Evolutionary conservation across 1,139 yeast species (phyloP).

Genomic region (Debaryomyces sp.): DNA sequence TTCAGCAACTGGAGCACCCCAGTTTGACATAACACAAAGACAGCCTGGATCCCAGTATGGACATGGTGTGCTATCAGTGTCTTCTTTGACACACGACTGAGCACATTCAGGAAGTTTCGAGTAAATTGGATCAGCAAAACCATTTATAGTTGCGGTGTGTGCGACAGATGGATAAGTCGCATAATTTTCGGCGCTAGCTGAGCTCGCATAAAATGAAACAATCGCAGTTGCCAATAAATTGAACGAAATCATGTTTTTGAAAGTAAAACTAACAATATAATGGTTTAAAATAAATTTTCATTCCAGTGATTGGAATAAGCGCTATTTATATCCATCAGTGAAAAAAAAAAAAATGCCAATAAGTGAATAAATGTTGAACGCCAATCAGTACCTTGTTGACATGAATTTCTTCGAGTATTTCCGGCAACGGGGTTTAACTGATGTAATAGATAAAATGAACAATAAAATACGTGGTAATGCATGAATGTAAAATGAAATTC

Average conservation of each 20-base stretch:
- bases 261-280: background rate
- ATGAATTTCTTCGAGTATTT: background rate
- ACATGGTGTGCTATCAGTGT: slow-evolving; percentile 43
- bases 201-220: background rate
- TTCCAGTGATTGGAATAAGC: background rate
- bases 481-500: no score
- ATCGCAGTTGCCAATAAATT: slow-evolving; percentile 3
- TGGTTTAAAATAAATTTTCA: background rate
- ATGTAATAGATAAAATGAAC: no score
- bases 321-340: no score
- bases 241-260: background rate
- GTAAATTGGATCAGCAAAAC: slow-evolving; percentile 54
- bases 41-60: slow-evolving; percentile 61
- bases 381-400: no score
- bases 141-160: slow-evolving; percentile 52
- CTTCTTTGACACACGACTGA: slow-evolving; percentile 37
- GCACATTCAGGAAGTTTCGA: slow-evolving; percentile 47
- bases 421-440: background rate
- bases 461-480: no score
- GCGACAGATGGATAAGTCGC: slow-evolving; percentile 55
- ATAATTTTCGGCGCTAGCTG: slow-evolving; percentile 31
- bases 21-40: slow-evolving; percentile 53
- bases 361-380: no score
- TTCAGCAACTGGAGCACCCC: slow-evolving; percentile 48
- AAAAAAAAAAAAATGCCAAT: no score